Percentiles rank a stretch among this genome's conserved stretches.
Evolutionary conservation across 2,329 filamentous ascomycete genomes (phyloP).

Genomic region (Cytospora mali): DNA sequence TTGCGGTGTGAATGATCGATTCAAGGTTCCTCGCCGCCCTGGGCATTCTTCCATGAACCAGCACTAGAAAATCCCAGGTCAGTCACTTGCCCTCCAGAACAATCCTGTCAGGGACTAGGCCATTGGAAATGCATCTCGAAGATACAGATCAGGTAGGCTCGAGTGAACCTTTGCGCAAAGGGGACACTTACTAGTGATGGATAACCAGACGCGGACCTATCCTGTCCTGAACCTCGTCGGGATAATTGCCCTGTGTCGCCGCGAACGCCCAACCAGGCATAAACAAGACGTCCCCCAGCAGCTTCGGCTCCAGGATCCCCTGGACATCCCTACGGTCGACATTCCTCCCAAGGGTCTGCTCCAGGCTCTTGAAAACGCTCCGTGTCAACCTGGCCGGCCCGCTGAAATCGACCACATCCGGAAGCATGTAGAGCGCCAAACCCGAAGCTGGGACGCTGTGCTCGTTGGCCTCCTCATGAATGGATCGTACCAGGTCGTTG

Average conservation of each 20-base stretch:
- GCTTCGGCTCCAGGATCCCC: background rate
- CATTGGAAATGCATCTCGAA: background rate
- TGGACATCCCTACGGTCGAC: background rate
- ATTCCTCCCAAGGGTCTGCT: background rate
- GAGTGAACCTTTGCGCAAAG: background rate
- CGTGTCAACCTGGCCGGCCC: conserved; percentile 27
- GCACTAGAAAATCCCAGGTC: background rate
- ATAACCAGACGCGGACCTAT: background rate
- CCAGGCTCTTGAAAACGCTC: conserved; percentile 21
- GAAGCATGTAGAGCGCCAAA: conserved; percentile 22
- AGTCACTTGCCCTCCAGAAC: background rate
- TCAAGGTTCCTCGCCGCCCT: background rate
- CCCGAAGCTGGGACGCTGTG: conserved; percentile 16
- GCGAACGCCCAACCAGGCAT: conserved; percentile 5
- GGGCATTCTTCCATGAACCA: background rate
- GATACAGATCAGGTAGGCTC: background rate
- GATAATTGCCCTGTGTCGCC: background rate
- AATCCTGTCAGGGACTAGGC: background rate
- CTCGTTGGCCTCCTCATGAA: background rate
- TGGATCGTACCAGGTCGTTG: conserved; percentile 22
- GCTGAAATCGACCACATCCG: conserved; percentile 29
- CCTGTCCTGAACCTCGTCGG: background rate
- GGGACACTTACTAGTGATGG: background rate
- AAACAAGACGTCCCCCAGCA: background rate
- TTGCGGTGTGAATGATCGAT: background rate